Percentiles rank a stretch among this genome's conserved stretches.
These are phyloP conservation scores for Psilocybe subaeruginosa DNA, from an alignment of 768 basidiomycete species.

Conservation along the genomic window DNA sequence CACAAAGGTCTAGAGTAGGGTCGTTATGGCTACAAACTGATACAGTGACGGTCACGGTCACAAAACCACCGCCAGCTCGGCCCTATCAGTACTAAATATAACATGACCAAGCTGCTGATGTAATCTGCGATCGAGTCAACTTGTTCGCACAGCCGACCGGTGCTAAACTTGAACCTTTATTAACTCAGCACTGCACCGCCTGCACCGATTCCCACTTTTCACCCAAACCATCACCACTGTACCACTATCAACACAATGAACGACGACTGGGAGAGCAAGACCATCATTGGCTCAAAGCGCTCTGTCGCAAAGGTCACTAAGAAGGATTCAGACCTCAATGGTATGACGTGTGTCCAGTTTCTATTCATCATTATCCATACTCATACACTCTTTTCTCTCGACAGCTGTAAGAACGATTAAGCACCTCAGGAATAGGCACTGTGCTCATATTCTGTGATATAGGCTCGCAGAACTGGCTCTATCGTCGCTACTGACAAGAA, in stretches of 20 bases:
- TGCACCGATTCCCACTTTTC: neutral
- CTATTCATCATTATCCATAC: slow-evolving; percentile 2
- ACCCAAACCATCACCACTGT: slow-evolving; percentile 20
- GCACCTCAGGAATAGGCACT: neutral
- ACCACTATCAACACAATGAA: slow-evolving; percentile 39
- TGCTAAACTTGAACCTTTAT: slow-evolving; percentile 9
- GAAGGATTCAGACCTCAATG: slow-evolving; percentile 60
- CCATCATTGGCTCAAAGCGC: slow-evolving; percentile 73
- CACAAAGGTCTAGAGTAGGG: slow-evolving; percentile 1
- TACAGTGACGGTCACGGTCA: neutral
- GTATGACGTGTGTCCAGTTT: slow-evolving; percentile 32
- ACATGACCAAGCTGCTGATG: slow-evolving; percentile 1
- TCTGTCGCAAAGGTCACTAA: slow-evolving; percentile 64
- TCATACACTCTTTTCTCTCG: slow-evolving; percentile 4
- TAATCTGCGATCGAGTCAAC: slow-evolving; percentile 10
- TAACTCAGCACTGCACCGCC: slow-evolving; percentile 7
- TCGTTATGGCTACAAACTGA: slow-evolving; percentile 15
- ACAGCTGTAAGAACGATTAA: slow-evolving; percentile 53
- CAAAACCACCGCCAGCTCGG: slow-evolving; percentile 1
- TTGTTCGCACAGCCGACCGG: slow-evolving; percentile 5
- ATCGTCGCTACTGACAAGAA: slow-evolving; percentile 88
- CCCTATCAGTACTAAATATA: neutral
- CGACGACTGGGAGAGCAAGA: slow-evolving; percentile 75
- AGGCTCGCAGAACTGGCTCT: slow-evolving; percentile 79
- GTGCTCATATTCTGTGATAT: slow-evolving; percentile 13